These are phyloP conservation scores for Datisca glomerata DNA, from an alignment of 306 rosid species.

Conservation along the genomic window DNA sequence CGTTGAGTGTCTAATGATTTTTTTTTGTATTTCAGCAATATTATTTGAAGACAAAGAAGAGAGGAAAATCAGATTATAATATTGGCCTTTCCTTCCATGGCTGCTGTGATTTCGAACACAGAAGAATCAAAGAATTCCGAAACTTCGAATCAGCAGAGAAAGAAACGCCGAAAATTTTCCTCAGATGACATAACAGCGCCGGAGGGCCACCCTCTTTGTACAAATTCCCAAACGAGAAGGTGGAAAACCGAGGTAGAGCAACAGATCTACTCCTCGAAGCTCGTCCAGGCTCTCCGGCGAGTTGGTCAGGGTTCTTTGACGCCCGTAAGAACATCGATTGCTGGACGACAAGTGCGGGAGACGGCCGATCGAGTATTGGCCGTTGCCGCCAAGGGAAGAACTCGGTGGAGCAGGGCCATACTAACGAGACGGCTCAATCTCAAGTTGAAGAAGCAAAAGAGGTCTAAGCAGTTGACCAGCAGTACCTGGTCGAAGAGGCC, in stretches of 20 bases:
- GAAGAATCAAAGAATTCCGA: conserved; percentile 6
- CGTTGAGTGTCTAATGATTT: too few relatives aligned
- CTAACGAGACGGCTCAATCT: conserved; percentile 36
- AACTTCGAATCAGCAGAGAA: neutral
- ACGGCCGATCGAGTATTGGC: conserved; percentile 78
- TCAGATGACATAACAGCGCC: neutral
- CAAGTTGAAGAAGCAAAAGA: conserved; percentile 24
- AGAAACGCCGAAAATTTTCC: conserved; percentile 36
- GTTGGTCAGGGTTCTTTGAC: conserved; percentile 22
- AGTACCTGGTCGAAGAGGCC: conserved; percentile 23
- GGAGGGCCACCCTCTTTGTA: neutral
- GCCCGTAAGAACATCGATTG: neutral
- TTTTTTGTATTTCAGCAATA: too few relatives aligned
- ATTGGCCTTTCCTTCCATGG: too few relatives aligned
- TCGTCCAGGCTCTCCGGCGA: conserved; percentile 41
- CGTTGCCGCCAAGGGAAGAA: conserved; percentile 46
- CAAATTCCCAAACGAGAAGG: conserved; percentile 11
- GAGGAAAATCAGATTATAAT: too few relatives aligned
- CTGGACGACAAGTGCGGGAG: conserved; percentile 24
- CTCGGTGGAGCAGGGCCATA: conserved; percentile 91
- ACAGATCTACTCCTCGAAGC: conserved; percentile 61
- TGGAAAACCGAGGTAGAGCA: conserved; percentile 70
- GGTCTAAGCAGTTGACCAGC: conserved; percentile 26
- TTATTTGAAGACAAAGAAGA: too few relatives aligned
- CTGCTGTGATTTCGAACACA: neutral